Percentiles rank a stretch among this genome's conserved stretches.
Conservation (phyloP, 2,329 filamentous ascomycete genomes). For the Fusarium coicis region DNA sequence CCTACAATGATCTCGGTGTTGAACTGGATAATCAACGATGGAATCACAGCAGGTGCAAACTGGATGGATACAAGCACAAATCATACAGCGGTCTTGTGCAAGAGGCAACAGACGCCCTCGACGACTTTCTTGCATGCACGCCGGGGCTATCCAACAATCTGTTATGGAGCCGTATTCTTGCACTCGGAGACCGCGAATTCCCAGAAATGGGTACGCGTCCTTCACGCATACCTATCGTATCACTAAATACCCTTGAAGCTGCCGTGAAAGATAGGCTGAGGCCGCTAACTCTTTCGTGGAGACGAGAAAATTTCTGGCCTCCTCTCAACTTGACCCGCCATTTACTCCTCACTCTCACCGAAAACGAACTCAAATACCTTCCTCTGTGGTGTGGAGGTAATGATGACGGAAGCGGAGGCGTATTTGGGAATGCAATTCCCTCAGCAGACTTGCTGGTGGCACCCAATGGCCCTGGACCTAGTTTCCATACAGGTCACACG, state of each 20-base stretch:
- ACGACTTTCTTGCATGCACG: constrained; percentile 5
- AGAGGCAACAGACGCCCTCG: constrained; percentile 14
- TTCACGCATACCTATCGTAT: constrained; percentile 28
- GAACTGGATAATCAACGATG: constrained; percentile 26
- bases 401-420: constrained; percentile 63
- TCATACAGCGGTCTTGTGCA: constrained; percentile 2
- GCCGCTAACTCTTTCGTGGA: constrained; percentile 41
- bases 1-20: constrained; percentile 48
- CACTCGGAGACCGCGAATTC: neutral
- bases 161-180: constrained; percentile 11
- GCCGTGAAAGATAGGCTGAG: constrained; percentile 36
- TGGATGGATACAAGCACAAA: neutral
- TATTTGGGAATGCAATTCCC: constrained; percentile 57
- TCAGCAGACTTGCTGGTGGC: constrained; percentile 53
- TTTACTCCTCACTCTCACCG: constrained; percentile 62
- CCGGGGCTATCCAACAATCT: neutral
- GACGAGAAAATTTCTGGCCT: constrained; percentile 47
- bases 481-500: constrained; percentile 58
- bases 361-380: constrained; percentile 70
- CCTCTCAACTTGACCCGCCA: constrained; percentile 54
- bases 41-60: neutral
- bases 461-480: constrained; percentile 58
- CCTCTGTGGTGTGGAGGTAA: constrained; percentile 72
- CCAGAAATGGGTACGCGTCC: neutral
- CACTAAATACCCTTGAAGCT: constrained; percentile 35